Evolutionary conservation across 345 rosid genomes (phyloP).

Genomic region (Sonneratia caseolaris): DNA sequence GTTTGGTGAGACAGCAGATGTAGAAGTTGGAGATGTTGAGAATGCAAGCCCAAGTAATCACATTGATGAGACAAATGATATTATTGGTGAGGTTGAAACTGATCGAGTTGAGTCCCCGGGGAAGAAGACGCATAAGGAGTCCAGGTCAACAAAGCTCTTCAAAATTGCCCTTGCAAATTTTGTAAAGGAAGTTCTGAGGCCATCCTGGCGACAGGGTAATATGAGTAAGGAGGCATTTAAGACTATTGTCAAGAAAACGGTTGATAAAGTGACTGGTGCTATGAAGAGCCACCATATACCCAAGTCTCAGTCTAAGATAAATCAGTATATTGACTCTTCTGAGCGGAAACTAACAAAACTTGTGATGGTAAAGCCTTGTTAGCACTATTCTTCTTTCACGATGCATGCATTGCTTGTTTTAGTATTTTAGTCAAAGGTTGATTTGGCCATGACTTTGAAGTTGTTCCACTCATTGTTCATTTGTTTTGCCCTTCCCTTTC

Average conservation of each 20-base stretch:
- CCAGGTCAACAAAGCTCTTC: slow-evolving; percentile 64
- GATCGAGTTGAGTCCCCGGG: slow-evolving; percentile 44
- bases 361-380: slow-evolving; percentile 57
- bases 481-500: not conserved
- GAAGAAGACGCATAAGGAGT: slow-evolving; percentile 49
- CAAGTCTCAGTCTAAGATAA: slow-evolving; percentile 69
- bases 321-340: slow-evolving; percentile 66
- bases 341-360: slow-evolving; percentile 75
- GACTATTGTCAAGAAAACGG: slow-evolving; percentile 81
- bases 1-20: slow-evolving; percentile 64
- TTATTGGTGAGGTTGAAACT: slow-evolving; percentile 37
- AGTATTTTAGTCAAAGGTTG: not conserved
- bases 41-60: slow-evolving; percentile 39
- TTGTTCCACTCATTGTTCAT: not conserved
- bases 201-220: slow-evolving; percentile 86
- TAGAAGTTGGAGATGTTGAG: slow-evolving; percentile 51
- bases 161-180: slow-evolving; percentile 67
- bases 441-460: not conserved
- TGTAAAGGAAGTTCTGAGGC: slow-evolving; percentile 86
- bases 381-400: not conserved
- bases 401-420: not conserved
- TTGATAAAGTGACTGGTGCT: slow-evolving; percentile 78
- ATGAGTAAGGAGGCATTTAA: slow-evolving; percentile 97
- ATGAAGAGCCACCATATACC: slow-evolving; percentile 69
- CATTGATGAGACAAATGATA: slow-evolving; percentile 19